phyloP scores from a whole-genome alignment of 2,329 filamentous ascomycete genomes.

The Stagonosporopsis tanaceti region DNA sequence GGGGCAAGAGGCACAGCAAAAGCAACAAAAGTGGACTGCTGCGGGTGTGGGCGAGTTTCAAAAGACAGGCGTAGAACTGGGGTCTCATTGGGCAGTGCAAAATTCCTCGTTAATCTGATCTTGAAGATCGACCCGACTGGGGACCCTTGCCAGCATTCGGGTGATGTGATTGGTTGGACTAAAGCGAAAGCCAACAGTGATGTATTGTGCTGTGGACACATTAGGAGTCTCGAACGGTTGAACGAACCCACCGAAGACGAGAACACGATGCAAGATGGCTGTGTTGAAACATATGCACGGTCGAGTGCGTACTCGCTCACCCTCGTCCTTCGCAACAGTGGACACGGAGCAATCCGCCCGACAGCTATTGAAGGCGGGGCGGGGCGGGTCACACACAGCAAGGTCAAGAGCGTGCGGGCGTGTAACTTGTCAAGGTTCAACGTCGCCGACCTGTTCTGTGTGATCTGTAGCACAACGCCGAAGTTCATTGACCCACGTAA shows the following conservation, averaged over 20 bases:
- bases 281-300: conserved; percentile 9
- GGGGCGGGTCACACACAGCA: conserved; percentile 25
- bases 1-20: conserved; percentile 22
- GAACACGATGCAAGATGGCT: conserved; percentile 4
- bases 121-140: conserved; percentile 35
- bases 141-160: conserved; percentile 28
- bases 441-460: conserved; percentile 38
- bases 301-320: conserved; percentile 27
- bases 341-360: conserved; percentile 21
- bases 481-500: conserved; percentile 18
- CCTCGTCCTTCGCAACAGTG: conserved; percentile 24
- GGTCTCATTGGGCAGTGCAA: conserved; percentile 40
- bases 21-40: conserved; percentile 26
- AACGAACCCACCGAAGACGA: conserved; percentile 8
- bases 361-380: conserved; percentile 27
- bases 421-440: conserved; percentile 29
- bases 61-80: conserved; percentile 25
- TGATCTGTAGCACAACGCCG: conserved; percentile 32
- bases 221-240: conserved; percentile 3
- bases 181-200: neutral
- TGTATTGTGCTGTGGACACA: neutral
- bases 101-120: conserved; percentile 49
- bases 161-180: conserved; percentile 4
- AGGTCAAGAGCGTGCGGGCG: conserved; percentile 24
- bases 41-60: conserved; percentile 38